Evolutionary conservation across 2,329 filamentous ascomycete genomes (phyloP).

Genomic region (Pseudogymnoascus sp.): DNA sequence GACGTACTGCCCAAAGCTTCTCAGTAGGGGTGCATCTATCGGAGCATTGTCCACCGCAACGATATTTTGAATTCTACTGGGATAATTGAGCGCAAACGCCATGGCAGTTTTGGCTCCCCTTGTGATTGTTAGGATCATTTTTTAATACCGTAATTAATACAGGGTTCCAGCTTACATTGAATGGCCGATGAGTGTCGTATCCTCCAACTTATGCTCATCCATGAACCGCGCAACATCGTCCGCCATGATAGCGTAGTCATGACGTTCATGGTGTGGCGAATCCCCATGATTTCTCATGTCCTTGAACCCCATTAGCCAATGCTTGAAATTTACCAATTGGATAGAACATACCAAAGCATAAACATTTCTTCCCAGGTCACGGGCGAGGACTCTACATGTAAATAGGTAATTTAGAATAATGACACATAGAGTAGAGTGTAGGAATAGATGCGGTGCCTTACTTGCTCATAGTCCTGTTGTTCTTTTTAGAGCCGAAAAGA

Average conservation of each 20-base stretch:
- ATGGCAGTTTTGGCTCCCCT: conserved; percentile 92
- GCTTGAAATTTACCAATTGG: conserved; percentile 7
- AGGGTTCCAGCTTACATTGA: conserved; percentile 59
- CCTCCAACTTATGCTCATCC: conserved; percentile 55
- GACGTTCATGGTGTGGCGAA: conserved; percentile 65
- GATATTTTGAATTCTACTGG: conserved; percentile 59
- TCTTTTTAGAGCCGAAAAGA: conserved; percentile 90
- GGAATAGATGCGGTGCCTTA: conserved; percentile 39
- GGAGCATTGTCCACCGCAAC: conserved; percentile 90
- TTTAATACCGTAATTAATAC: neutral
- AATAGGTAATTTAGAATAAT: neutral
- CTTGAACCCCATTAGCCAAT: conserved; percentile 34
- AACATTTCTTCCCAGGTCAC: conserved; percentile 70
- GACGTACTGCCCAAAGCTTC: conserved; percentile 72
- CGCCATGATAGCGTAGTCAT: conserved; percentile 78
- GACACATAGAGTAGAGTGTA: too few relatives aligned
- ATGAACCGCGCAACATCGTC: conserved; percentile 78
- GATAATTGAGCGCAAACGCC: conserved; percentile 68
- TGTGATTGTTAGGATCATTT: neutral
- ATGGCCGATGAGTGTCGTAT: conserved; percentile 78
- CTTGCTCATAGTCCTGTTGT: conserved; percentile 93
- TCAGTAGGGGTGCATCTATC: conserved; percentile 65
- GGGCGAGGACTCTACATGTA: conserved; percentile 59
- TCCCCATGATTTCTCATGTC: conserved; percentile 92
- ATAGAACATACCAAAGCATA: conserved; percentile 62